Conservation (phyloP, 768 basidiomycete species). For the Artomyces pyxidatus region DNA sequence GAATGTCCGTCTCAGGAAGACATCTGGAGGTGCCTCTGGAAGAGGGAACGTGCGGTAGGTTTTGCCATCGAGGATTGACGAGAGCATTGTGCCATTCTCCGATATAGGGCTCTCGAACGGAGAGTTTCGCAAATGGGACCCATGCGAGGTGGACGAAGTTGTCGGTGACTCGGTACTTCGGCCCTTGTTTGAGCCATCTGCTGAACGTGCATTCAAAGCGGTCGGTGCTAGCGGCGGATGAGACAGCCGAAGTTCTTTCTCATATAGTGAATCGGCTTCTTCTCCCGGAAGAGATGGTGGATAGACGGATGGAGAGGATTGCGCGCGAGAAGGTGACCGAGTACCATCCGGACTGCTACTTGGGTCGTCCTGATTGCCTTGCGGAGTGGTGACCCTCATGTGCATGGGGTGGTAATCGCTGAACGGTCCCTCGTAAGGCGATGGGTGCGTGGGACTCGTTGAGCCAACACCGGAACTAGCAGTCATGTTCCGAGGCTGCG, state of each 20-base stretch:
- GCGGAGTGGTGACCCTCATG: slow-evolving; percentile 8
- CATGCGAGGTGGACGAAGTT: neutral
- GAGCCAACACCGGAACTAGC: too few relatives aligned
- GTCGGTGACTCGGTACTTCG: neutral
- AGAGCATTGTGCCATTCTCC: slow-evolving; percentile 21
- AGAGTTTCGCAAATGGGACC: neutral
- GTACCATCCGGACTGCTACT: slow-evolving; percentile 17
- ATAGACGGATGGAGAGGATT: slow-evolving; percentile 19
- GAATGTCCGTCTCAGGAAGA: neutral
- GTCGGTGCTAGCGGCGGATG: neutral
- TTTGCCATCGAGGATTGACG: slow-evolving; percentile 38
- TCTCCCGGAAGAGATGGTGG: slow-evolving; percentile 13
- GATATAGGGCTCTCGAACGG: neutral
- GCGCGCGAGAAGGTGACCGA: slow-evolving; percentile 4
- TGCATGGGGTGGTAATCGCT: slow-evolving; percentile 10
- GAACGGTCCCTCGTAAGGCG: slow-evolving; percentile 15
- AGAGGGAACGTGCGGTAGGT: neutral
- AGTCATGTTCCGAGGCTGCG: too few relatives aligned
- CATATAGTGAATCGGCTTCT: slow-evolving; percentile 7
- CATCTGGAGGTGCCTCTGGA: neutral
- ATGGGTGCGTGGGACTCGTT: too few relatives aligned
- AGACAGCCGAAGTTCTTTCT: neutral
- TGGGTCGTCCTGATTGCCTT: slow-evolving; percentile 20
- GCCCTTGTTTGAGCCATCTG: too few relatives aligned
- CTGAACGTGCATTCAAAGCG: too few relatives aligned